Evolutionary conservation across 1,284 basidiomycete genomes (phyloP).

Genomic region (Boletus semigastroideus): DNA sequence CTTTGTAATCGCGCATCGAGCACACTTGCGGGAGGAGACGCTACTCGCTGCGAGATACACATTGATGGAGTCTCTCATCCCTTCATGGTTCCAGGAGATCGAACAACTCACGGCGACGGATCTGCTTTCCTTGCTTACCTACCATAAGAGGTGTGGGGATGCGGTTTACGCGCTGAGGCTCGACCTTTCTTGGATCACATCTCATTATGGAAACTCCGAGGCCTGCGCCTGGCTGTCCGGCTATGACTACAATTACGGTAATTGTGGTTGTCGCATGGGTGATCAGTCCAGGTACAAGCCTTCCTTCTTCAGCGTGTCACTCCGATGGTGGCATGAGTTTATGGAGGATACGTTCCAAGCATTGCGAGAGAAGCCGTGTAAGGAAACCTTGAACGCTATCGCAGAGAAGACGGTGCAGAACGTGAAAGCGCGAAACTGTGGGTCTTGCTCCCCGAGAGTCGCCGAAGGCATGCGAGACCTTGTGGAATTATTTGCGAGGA

Average conservation of each 20-base stretch:
- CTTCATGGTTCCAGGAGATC: not conserved
- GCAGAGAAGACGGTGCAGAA: not conserved
- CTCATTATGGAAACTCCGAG: not conserved
- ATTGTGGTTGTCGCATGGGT: too few species aligned
- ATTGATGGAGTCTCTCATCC: not conserved
- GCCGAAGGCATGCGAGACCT: constrained; percentile 6
- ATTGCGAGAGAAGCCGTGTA: constrained; percentile 10
- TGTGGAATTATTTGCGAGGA: not conserved
- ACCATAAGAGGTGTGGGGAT: constrained; percentile 1
- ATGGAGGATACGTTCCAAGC: not conserved
- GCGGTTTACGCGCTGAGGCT: not conserved
- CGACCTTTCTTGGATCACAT: not conserved
- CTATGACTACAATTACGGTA: not conserved
- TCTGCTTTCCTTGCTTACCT: not conserved
- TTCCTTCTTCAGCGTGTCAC: not conserved
- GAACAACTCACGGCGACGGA: not conserved
- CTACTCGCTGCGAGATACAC: not conserved
- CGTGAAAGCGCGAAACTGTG: not conserved
- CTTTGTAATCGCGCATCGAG: not conserved
- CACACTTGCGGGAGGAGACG: not conserved
- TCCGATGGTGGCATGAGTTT: constrained; percentile 14
- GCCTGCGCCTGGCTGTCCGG: not conserved
- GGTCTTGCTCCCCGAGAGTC: not conserved
- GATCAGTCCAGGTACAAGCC: too few species aligned
- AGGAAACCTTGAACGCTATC: not conserved